Percentiles rank a stretch among this genome's conserved stretches.
phyloP scores from a whole-genome alignment of 2,329 filamentous ascomycete species.

The Beauveria varroae region DNA sequence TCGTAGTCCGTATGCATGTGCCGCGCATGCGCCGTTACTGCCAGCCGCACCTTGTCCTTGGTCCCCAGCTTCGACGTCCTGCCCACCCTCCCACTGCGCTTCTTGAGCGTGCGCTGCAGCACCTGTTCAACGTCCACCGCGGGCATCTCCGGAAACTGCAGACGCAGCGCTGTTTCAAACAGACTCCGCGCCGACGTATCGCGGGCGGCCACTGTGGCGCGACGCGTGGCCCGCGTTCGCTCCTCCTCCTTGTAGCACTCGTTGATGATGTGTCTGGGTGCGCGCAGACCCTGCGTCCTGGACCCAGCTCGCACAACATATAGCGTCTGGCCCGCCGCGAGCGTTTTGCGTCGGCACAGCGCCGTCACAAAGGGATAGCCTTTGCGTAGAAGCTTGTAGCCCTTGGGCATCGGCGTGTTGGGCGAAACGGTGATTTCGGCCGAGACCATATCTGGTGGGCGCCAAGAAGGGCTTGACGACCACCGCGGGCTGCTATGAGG shows the following conservation, averaged over 20 bases:
- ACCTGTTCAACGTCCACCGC: slow-evolving; percentile 24
- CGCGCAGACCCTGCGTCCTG: slow-evolving; percentile 29
- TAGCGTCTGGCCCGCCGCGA: slow-evolving; percentile 23
- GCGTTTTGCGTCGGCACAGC: slow-evolving; percentile 31
- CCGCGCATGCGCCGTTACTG: slow-evolving; percentile 41
- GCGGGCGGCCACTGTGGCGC: slow-evolving; percentile 23
- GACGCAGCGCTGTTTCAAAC: slow-evolving; percentile 28
- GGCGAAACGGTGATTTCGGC: slow-evolving; percentile 18
- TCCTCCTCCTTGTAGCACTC: slow-evolving; percentile 22
- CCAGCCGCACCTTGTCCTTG: slow-evolving; percentile 33
- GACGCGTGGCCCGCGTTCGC: slow-evolving; percentile 25
- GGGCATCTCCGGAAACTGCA: slow-evolving; percentile 35
- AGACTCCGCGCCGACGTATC: slow-evolving; percentile 25
- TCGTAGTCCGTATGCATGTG: slow-evolving; percentile 43
- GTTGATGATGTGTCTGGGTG: slow-evolving; percentile 26
- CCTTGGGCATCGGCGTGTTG: slow-evolving; percentile 26
- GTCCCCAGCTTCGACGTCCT: slow-evolving; percentile 31
- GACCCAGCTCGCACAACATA: slow-evolving; percentile 28
- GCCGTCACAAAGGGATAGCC: slow-evolving; percentile 35
- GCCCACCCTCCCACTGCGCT: slow-evolving; percentile 40
- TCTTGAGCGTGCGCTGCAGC: slow-evolving; percentile 35
- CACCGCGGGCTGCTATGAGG: not conserved
- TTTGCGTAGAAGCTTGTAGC: slow-evolving; percentile 34
- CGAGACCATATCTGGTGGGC: not conserved
- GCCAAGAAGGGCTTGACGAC: not conserved